Percentiles rank a stretch among this genome's conserved stretches.
These are phyloP conservation scores for Turnera subulata DNA, from an alignment of 345 rosid genomes.

Conservation along the genomic window DNA sequence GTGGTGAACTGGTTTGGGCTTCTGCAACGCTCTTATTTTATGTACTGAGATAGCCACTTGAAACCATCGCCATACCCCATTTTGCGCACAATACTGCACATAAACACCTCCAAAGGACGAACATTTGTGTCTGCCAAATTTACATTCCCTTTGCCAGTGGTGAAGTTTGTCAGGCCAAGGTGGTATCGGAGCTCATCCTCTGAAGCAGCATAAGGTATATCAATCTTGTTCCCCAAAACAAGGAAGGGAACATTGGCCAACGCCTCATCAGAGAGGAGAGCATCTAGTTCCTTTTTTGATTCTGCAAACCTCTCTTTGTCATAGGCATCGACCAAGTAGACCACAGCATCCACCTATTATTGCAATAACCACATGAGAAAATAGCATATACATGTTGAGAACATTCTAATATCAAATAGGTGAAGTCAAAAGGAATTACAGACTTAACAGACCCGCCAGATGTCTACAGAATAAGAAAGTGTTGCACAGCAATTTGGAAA, in stretches of 20 bases:
- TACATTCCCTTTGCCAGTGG: slow-evolving; percentile 67
- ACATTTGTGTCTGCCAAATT: slow-evolving; percentile 39
- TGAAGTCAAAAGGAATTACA: background rate
- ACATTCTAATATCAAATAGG: no score
- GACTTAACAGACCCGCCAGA: no score
- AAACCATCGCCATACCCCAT: slow-evolving; percentile 88
- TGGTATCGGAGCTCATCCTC: slow-evolving; percentile 62
- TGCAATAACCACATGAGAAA: background rate
- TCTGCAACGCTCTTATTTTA: slow-evolving; percentile 33
- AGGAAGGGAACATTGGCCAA: slow-evolving; percentile 60
- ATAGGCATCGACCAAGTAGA: slow-evolving; percentile 68
- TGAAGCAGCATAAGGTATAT: slow-evolving; percentile 70
- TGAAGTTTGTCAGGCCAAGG: slow-evolving; percentile 66
- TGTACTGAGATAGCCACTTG: slow-evolving; percentile 70
- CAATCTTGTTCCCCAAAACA: slow-evolving; percentile 75
- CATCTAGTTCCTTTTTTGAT: slow-evolving; percentile 65
- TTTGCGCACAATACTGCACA: slow-evolving; percentile 83
- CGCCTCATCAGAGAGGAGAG: slow-evolving; percentile 63
- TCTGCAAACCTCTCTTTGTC: slow-evolving; percentile 73
- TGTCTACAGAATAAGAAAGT: no score
- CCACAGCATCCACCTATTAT: slow-evolving; percentile 70
- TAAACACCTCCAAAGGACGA: slow-evolving; percentile 72
- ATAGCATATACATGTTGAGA: background rate
- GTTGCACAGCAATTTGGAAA: no score
- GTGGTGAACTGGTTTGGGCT: slow-evolving; percentile 1